Percentiles rank a stretch among this genome's conserved stretches.
These are phyloP conservation scores for Corinectria fuckeliana DNA, from an alignment of 2,329 filamentous ascomycete species.

Conservation along the genomic window DNA sequence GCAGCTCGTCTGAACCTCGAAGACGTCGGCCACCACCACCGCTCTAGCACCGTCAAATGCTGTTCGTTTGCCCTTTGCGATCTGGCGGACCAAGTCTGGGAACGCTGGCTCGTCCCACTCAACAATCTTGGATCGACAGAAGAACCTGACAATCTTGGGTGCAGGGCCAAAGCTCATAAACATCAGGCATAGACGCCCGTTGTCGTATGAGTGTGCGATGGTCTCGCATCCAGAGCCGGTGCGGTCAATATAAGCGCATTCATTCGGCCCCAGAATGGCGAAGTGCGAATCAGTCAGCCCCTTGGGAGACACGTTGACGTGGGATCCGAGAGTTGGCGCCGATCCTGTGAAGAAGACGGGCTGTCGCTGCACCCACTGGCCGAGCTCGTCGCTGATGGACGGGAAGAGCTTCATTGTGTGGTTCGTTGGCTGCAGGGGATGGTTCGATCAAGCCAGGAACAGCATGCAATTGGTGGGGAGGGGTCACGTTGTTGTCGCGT, in stretches of 20 bases:
- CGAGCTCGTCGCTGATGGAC: conserved; percentile 61
- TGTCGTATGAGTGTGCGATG: conserved; percentile 77
- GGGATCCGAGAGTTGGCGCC: conserved; percentile 69
- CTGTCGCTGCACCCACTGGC: conserved; percentile 69
- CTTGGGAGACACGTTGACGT: conserved; percentile 81
- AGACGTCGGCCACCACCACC: conserved; percentile 67
- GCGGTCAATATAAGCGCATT: conserved; percentile 74
- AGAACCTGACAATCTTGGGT: conserved; percentile 69
- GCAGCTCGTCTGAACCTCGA: conserved; percentile 71
- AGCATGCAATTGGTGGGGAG: conserved; percentile 18
- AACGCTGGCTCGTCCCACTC: conserved; percentile 65
- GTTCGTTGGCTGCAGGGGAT: conserved; percentile 22
- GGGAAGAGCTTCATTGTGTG: conserved; percentile 65
- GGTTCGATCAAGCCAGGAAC: conserved; percentile 29
- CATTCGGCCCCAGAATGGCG: conserved; percentile 62
- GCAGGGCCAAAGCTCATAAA: conserved; percentile 69
- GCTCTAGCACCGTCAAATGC: conserved; percentile 60
- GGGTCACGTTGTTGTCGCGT: conserved; percentile 20
- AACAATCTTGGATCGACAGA: conserved; percentile 64
- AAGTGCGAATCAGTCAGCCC: conserved; percentile 69
- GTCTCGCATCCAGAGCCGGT: conserved; percentile 80
- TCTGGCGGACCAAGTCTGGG: conserved; percentile 51
- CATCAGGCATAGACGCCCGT: conserved; percentile 76
- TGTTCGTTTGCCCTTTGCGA: conserved; percentile 45
- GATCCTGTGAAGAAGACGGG: conserved; percentile 79